Percentiles rank a stretch among this genome's conserved stretches.
phyloP scores from a whole-genome alignment of 2,329 filamentous ascomycete species.

The Exserohilum rostratum region DNA sequence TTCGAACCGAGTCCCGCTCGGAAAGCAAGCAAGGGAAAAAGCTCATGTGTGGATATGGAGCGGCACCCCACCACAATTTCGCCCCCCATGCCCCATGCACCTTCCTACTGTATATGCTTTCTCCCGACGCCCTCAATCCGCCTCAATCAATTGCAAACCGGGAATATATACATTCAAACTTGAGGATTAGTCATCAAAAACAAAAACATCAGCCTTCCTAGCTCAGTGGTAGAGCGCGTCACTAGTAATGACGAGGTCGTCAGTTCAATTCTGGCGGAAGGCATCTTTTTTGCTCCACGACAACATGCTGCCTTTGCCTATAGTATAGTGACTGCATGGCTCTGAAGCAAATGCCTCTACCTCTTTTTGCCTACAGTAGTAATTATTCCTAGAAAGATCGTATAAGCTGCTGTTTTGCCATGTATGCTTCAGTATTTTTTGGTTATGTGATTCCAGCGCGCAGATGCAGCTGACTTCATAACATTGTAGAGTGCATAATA shows the following conservation, averaged over 20 bases:
- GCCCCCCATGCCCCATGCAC: not conserved
- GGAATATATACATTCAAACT: not conserved
- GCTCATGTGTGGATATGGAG: not conserved
- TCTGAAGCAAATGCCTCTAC: too few species aligned
- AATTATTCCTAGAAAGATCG: too few species aligned
- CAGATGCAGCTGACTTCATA: too few species aligned
- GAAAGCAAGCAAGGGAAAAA: not conserved
- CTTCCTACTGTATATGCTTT: too few species aligned
- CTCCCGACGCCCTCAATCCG: too few species aligned
- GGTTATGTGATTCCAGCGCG: too few species aligned
- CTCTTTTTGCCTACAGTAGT: not conserved
- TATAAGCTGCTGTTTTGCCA: too few species aligned
- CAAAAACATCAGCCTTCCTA: constrained; percentile 33
- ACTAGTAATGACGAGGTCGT: constrained; percentile 50
- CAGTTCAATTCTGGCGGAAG: constrained; percentile 25
- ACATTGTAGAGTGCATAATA: too few species aligned
- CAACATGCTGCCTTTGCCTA: not conserved
- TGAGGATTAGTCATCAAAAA: constrained; percentile 12
- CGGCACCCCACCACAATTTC: not conserved
- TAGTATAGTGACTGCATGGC: not conserved
- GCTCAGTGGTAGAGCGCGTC: constrained; percentile 49
- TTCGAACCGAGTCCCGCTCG: not conserved
- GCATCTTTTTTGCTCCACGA: not conserved
- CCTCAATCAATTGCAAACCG: not conserved
- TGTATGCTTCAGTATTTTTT: too few species aligned